phyloP scores from a whole-genome alignment of 805 yeast species.

The Hagleromyces aurorensis region DNA sequence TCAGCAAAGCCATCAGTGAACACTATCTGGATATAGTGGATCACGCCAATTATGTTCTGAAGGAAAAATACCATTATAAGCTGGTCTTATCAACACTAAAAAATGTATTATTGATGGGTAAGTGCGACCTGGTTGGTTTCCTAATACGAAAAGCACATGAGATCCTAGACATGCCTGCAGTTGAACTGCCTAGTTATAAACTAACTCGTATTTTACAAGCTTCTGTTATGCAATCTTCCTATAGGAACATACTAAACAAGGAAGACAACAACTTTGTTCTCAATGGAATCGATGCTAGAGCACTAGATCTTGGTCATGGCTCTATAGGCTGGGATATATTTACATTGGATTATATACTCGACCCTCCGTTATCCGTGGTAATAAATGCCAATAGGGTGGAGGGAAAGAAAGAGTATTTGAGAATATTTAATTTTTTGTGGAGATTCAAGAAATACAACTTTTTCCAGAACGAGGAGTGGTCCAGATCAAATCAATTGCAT shows the following conservation, averaged over 20 bases:
- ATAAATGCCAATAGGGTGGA: slow-evolving; percentile 42
- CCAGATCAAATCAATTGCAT: slow-evolving; percentile 28
- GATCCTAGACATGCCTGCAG: slow-evolving; percentile 53
- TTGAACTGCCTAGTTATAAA: slow-evolving; percentile 54
- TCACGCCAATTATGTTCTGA: slow-evolving; percentile 43
- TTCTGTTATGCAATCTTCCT: slow-evolving; percentile 49
- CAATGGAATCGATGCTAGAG: slow-evolving; percentile 69
- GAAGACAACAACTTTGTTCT: slow-evolving; percentile 35
- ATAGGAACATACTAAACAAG: slow-evolving; percentile 33
- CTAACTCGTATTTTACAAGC: slow-evolving; percentile 58
- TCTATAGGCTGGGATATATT: slow-evolving; percentile 88
- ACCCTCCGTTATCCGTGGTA: slow-evolving; percentile 45
- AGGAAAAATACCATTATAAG: slow-evolving; percentile 40
- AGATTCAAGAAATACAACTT: slow-evolving; percentile 56
- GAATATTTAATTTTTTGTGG: slow-evolving; percentile 83
- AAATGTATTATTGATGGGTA: slow-evolving; percentile 58
- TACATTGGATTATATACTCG: slow-evolving; percentile 66
- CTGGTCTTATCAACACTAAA: slow-evolving; percentile 56
- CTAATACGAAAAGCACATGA: slow-evolving; percentile 48
- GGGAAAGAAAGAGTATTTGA: slow-evolving; percentile 53
- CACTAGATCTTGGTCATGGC: slow-evolving; percentile 65
- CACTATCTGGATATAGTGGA: slow-evolving; percentile 48
- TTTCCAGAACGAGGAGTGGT: slow-evolving; percentile 45
- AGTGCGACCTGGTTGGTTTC: slow-evolving; percentile 74
- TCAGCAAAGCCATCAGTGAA: slow-evolving; percentile 32